phyloP scores from a whole-genome alignment of 306 rosid species.

The Urtica urens region DNA sequence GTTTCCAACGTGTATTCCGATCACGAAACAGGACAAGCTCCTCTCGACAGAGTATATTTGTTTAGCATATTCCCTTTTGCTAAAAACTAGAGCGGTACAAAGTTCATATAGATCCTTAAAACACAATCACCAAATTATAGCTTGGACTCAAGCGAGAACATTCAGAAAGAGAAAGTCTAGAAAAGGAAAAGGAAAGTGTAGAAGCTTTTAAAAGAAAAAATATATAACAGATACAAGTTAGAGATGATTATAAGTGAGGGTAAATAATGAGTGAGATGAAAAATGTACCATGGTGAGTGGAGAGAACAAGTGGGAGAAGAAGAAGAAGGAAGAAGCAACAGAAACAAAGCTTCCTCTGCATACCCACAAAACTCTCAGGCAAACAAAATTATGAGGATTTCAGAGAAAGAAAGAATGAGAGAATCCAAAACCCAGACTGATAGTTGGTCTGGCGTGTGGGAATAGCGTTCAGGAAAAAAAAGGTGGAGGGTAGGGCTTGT shows the following conservation, averaged over 20 bases:
- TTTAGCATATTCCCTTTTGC: no score
- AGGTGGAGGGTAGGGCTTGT: slow-evolving; percentile 7
- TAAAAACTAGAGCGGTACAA: no score
- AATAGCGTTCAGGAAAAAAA: background rate
- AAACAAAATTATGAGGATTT: background rate
- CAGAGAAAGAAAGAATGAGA: slow-evolving; percentile 8
- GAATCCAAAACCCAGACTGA: slow-evolving; percentile 6
- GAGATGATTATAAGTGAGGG: background rate
- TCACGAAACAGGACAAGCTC: no score
- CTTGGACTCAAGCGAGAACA: no score
- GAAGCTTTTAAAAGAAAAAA: background rate
- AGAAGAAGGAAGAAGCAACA: slow-evolving; percentile 23
- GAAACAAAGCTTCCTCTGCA: slow-evolving; percentile 35
- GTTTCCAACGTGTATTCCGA: no score
- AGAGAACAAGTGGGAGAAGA: slow-evolving; percentile 44
- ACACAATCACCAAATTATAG: no score
- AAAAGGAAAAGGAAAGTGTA: background rate
- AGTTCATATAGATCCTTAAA: no score
- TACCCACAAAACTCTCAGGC: slow-evolving; percentile 9
- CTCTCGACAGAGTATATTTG: no score
- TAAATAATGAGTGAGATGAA: background rate
- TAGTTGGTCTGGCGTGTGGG: no score
- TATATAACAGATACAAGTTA: background rate
- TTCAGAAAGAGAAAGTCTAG: background rate
- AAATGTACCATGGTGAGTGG: slow-evolving; percentile 57